Evolutionary conservation across 768 basidiomycete genomes (phyloP).

Genomic region (Hypholoma fasciculare): DNA sequence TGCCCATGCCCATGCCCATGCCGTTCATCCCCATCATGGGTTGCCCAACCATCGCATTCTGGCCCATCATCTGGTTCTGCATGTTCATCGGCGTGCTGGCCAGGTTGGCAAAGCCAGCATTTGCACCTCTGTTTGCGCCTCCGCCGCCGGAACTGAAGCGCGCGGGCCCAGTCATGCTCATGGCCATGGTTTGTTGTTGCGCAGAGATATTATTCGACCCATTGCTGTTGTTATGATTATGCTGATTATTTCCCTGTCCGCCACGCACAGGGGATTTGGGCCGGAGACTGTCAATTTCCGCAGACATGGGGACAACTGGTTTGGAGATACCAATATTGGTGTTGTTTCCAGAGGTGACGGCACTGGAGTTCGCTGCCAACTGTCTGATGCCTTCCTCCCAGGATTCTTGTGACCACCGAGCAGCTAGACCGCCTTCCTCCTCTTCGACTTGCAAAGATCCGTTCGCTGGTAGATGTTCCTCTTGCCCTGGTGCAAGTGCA

Average conservation of each 20-base stretch:
- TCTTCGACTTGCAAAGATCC: constrained; percentile 38
- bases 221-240: constrained; percentile 8
- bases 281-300: constrained; percentile 24
- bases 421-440: constrained; percentile 41
- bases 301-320: constrained; percentile 26
- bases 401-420: constrained; percentile 57
- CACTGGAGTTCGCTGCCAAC: constrained; percentile 50
- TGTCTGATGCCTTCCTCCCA: constrained; percentile 69
- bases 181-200: constrained; percentile 8
- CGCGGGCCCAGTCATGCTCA: not conserved
- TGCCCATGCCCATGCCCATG: constrained; percentile 35
- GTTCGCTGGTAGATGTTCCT: constrained; percentile 44
- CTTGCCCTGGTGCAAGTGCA: constrained; percentile 67
- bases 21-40: constrained; percentile 33
- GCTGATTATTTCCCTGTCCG: constrained; percentile 8
- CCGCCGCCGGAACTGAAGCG: not conserved
- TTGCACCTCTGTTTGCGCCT: not conserved
- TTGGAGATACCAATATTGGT: constrained; percentile 6
- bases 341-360: constrained; percentile 8
- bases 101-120: not conserved
- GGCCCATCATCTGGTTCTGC: constrained; percentile 18
- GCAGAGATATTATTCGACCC: constrained; percentile 4
- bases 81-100: constrained; percentile 2
- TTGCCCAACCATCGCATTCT: constrained; percentile 30
- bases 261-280: constrained; percentile 25